Base-by-base conservation (phyloP, 1,284 basidiomycete species). In the Malassezia obtusa region DNA sequence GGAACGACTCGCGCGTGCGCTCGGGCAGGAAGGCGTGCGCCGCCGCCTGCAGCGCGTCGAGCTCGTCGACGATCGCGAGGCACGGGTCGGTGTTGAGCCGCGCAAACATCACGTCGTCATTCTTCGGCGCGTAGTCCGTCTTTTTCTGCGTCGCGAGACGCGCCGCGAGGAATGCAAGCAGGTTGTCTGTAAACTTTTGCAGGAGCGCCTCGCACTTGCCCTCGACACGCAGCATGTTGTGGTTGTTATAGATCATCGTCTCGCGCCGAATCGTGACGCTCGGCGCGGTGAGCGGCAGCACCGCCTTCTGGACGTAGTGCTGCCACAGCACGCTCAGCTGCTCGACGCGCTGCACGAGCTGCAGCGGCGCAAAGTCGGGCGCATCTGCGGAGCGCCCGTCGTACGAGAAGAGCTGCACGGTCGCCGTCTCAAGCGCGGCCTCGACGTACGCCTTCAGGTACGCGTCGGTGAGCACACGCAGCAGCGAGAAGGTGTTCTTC, bases 311-410 rank as follows among this genome's bases (percentile, higher is more conserved):
- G 62, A 89, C 83, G 75, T 98, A 99, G 73, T 89, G 86, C 74
- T 98, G 94, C 91, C 91, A 96, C 3, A 99, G 80, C 69, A 94
- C 87, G 66, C 86, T 87, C 55, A 94, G 84, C 47, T 94, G 81
- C 74, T 94, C 90, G n/a, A 86, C 82, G 1, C 81, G 79, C 59
- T 80, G 81, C 53, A 98, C 77, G 15, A 86, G 80, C n/a, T 37
- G 24, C 28, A 64, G 30, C 6, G 49, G 37, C 17, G 28, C 12
- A 3, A 96, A 77, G 17, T 87, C 80, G 6, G 62, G 52, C 50
- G 70, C 55, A 4, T 55, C 48, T 6, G 58, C 36, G n/a, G 55
- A 57, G 1, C 69, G 58, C 22, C 49, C 61, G 67, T 98, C 92
- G 51, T 74, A 74, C 9, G 80, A 77, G 44, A 91, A 85, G 3